A percentile compares a stretch with the other conserved stretches of the same genome.
Evolutionary conservation across 2,329 filamentous ascomycete genomes (phyloP).

Genomic region (Trichothecium roseum): DNA sequence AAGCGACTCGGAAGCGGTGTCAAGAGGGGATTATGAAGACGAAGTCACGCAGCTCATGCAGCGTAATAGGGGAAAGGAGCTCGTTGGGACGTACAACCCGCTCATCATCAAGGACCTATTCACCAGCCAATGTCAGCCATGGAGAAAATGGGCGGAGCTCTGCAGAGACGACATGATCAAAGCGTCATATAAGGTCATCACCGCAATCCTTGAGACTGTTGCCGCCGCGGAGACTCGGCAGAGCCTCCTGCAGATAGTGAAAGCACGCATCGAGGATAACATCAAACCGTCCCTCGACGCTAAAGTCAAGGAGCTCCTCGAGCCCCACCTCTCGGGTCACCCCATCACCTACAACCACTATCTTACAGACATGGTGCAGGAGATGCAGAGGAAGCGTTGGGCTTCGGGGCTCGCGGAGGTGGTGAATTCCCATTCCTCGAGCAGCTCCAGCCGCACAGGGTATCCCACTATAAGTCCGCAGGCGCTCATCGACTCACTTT

Average conservation of each 20-base stretch:
- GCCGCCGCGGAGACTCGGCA: conserved; percentile 16
- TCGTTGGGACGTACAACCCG: conserved; percentile 52
- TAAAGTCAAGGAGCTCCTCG: conserved; percentile 34
- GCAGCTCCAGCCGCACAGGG: conserved; percentile 11
- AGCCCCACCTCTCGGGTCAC: conserved; percentile 29
- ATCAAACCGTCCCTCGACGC: conserved; percentile 21
- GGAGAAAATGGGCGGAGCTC: conserved; percentile 23
- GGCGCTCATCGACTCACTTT: conserved; percentile 11
- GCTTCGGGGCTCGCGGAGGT: conserved; percentile 6
- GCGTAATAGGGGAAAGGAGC: conserved; percentile 30
- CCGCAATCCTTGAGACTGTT: conserved; percentile 35
- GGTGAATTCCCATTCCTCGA: conserved; percentile 9
- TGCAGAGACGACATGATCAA: too few species aligned
- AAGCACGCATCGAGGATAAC: conserved; percentile 18
- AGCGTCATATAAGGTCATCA: too few species aligned
- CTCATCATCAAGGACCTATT: conserved; percentile 50
- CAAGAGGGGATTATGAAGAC: conserved; percentile 9
- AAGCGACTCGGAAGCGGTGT: conserved; percentile 1
- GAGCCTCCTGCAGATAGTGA: conserved; percentile 2
- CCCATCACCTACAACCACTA: conserved; percentile 43
- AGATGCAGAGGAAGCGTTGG: conserved; percentile 11
- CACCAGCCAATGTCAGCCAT: conserved; percentile 43
- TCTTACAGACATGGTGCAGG: conserved; percentile 27
- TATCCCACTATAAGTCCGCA: too few species aligned
- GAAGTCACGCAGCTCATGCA: conserved; percentile 12